Percentiles rank a stretch among this genome's conserved stretches.
Evolutionary conservation across 2,329 filamentous ascomycete species (phyloP).

Genomic region (Exophiala bonariae): DNA sequence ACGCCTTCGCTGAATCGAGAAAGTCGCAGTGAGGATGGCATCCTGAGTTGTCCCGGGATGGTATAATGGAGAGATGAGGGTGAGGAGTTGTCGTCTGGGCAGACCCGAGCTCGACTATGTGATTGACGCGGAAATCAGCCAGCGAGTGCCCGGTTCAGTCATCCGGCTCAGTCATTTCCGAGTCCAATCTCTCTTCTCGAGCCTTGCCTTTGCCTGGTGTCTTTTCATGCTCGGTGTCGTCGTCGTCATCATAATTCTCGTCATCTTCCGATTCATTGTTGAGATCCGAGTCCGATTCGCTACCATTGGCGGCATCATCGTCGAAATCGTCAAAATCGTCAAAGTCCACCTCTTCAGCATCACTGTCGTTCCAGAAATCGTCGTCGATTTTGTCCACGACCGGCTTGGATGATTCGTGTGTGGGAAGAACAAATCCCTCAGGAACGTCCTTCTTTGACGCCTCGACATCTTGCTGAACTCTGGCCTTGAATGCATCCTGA

Average conservation of each 20-base stretch:
- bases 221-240: conserved; percentile 13
- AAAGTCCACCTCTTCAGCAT: conserved; percentile 60
- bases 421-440: conserved; percentile 77
- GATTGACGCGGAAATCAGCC: too few relatives aligned
- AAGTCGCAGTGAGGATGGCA: background rate
- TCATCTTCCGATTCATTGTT: conserved; percentile 60
- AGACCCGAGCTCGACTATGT: too few relatives aligned
- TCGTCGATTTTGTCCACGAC: conserved; percentile 66
- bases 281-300: conserved; percentile 36
- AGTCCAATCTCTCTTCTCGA: conserved; percentile 22
- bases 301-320: conserved; percentile 48
- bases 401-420: conserved; percentile 59
- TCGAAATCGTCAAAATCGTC: conserved; percentile 53
- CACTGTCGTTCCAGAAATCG: conserved; percentile 79
- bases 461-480: conserved; percentile 69
- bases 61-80: background rate
- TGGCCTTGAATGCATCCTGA: conserved; percentile 66
- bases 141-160: conserved; percentile 7
- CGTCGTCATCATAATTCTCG: conserved; percentile 36
- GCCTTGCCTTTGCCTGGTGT: conserved; percentile 19
- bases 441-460: conserved; percentile 79
- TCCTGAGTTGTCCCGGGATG: too few relatives aligned
- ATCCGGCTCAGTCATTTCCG: conserved; percentile 27
- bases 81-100: too few relatives aligned
- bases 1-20: conserved; percentile 21